Percentiles rank a stretch among this genome's conserved stretches.
Conservation (phyloP, 2,329 filamentous ascomycete genomes). For the Bipolaris sorokiniana region DNA sequence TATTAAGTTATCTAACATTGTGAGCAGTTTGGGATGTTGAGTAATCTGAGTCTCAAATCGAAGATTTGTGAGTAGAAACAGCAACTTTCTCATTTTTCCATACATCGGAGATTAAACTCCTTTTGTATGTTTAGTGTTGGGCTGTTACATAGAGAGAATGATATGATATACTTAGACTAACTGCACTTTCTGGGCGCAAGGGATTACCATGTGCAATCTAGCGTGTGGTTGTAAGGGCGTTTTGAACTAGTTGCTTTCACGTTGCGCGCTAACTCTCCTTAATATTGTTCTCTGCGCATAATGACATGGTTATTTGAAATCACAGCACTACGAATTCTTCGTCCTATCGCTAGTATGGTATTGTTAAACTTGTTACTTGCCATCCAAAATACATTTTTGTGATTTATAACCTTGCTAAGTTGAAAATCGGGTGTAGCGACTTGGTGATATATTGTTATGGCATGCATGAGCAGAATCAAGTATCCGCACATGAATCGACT, state of each 20-base stretch:
- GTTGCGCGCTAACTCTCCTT: slow-evolving; percentile 38
- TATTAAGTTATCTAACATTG: no score
- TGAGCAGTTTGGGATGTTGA: no score
- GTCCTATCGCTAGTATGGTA: background rate
- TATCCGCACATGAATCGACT: background rate
- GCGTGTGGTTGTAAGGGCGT: slow-evolving; percentile 6
- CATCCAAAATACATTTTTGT: background rate
- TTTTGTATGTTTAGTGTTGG: background rate
- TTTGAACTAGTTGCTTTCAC: slow-evolving; percentile 14
- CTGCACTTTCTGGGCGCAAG: background rate
- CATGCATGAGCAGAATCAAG: no score
- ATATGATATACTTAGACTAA: background rate
- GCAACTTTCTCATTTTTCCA: background rate
- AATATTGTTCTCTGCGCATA: slow-evolving; percentile 43
- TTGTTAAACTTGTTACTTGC: background rate
- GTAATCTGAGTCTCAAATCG: background rate
- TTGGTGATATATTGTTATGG: background rate
- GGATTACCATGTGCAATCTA: slow-evolving; percentile 28
- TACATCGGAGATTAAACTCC: background rate
- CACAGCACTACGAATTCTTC: background rate
- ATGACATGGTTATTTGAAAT: background rate
- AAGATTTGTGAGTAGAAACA: background rate
- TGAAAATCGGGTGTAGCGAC: background rate
- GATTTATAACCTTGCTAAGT: background rate
- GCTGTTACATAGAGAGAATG: background rate